Conservation (phyloP, 2,329 filamentous ascomycete species). For the Nemania sp. region DNA sequence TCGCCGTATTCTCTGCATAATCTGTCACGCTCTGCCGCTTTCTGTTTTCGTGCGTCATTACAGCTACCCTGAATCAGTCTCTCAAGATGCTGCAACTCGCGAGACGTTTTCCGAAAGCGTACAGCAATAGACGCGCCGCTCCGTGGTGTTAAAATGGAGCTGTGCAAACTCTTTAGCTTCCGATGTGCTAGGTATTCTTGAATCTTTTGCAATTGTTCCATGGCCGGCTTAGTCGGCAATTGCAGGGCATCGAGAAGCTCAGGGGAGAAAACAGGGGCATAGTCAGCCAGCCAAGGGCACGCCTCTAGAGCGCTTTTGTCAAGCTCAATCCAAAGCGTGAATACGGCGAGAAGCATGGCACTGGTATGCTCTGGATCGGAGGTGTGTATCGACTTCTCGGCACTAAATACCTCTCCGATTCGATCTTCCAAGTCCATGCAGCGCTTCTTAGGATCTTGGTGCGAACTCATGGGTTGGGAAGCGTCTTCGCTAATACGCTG, state of each 20-base stretch:
- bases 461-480: too few species aligned
- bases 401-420: neutral
- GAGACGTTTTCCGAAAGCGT: slow-evolving; percentile 46
- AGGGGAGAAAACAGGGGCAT: slow-evolving; percentile 54
- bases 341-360: slow-evolving; percentile 53
- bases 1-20: slow-evolving; percentile 33
- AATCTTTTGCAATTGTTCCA: slow-evolving; percentile 54
- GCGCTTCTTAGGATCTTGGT: neutral
- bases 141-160: slow-evolving; percentile 53
- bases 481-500: neutral
- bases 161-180: slow-evolving; percentile 23
- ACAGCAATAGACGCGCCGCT: slow-evolving; percentile 49
- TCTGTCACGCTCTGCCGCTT: slow-evolving; percentile 20
- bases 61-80: slow-evolving; percentile 24
- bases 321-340: slow-evolving; percentile 62
- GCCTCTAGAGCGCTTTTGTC: slow-evolving; percentile 50
- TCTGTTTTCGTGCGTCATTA: slow-evolving; percentile 16
- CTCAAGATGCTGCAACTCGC: slow-evolving; percentile 27
- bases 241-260: slow-evolving; percentile 59
- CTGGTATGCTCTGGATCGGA: slow-evolving; percentile 54
- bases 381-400: slow-evolving; percentile 44
- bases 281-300: slow-evolving; percentile 54
- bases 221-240: slow-evolving; percentile 49
- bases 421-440: slow-evolving; percentile 35
- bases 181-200: slow-evolving; percentile 53